Percentiles rank a stretch among this genome's conserved stretches.
Conservation (phyloP, 2,329 filamentous ascomycete genomes). For the Sporothrix variecibatus region DNA sequence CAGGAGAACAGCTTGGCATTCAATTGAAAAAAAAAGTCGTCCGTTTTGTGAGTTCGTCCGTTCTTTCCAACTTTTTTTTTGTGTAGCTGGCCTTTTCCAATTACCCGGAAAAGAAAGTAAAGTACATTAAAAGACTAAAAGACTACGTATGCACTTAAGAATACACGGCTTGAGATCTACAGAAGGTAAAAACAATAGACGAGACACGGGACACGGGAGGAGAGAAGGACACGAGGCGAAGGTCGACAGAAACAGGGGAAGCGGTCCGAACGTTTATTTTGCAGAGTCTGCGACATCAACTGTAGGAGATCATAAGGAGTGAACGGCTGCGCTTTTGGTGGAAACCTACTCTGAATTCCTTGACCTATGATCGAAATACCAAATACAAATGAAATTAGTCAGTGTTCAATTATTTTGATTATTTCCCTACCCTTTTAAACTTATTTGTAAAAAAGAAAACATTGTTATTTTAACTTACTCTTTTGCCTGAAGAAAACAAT, state of each 20-base stretch:
- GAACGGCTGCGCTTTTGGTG: background rate
- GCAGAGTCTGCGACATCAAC: conserved; percentile 22
- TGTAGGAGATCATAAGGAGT: conserved; percentile 20
- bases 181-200: background rate
- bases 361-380: no score
- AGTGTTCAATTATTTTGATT: no score
- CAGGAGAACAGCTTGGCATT: background rate
- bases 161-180: background rate
- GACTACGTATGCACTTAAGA: background rate
- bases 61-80: background rate
- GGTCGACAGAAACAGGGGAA: background rate
- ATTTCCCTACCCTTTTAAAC: background rate
- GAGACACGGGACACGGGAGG: background rate
- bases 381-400: no score
- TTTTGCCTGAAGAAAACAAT: background rate
- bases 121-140: background rate
- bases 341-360: no score
- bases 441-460: background rate
- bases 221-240: background rate
- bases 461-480: background rate
- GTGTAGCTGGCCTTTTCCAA: conserved; percentile 23
- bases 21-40: background rate
- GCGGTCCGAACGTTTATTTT: conserved; percentile 1
- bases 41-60: background rate
- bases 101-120: conserved; percentile 23